Base-by-base conservation (phyloP, 768 basidiomycete genomes). In the Amanita molliuscula region DNA sequence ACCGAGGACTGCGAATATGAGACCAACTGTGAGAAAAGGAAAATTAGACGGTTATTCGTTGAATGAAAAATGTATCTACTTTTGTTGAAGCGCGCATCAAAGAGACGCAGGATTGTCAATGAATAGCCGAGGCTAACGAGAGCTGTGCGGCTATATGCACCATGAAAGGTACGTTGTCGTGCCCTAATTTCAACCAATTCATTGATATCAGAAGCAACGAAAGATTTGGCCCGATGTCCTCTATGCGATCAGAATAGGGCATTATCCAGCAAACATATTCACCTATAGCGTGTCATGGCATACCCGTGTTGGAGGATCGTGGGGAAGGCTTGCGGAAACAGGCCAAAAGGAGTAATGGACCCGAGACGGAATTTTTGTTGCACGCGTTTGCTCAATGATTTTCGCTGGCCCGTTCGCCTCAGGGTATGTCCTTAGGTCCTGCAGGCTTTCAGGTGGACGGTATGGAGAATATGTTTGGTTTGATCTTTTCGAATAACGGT, bases 131-230 rank as follows among this genome's bases (percentile, higher is more conserved):
- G 71, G 50, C 79, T 78, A 11, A 79, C 79, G 7, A 92, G 69
- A 0, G 88, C 88, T 0, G 81, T 84, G 23, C 88, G 79, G 34
- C 73, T 74, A 64, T 91, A 91, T 11, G 88, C 86, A 13, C 87
- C 88, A 47, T 90, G 77, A 59, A 89, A 90, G 0, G 89, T 92
- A 36, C 89, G 74, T 55, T 87, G 81, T 25, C 88, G 74, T 0
- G 89, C 89, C 11, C 89, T 75, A 15, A 92, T 64, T 60, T 92
- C 88, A 20, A 79, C 79, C 47, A 83, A 75, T 59, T 83, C 80
- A 46, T 69, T 72, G 28, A 80, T 52, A 55, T 83, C 81, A 15
- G 67, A 56, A 0, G 79, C 66, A 6, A 68, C 58, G 55, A 79
- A 82, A 1, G 80, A 82, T 42, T 72, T 52, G 10, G 68, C 64